Base-by-base conservation (phyloP, 2,329 filamentous ascomycete species). In the Epichloe amarillans region DNA sequence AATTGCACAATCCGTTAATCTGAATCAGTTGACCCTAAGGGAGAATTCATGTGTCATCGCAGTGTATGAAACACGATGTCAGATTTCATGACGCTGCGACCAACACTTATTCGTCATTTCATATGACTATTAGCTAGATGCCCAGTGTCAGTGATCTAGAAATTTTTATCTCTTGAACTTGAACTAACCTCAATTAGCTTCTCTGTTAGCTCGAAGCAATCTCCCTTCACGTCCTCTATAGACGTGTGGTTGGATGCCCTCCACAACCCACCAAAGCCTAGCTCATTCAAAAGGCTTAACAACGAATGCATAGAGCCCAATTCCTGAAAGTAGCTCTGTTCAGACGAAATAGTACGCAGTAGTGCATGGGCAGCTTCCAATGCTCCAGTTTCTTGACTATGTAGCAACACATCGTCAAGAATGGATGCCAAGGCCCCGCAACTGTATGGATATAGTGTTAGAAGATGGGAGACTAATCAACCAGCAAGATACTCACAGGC, bases 181-280 rank as follows among this genome's bases (percentile, higher is more conserved):
- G n/a, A 21, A 40, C 47, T 71, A 61, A 80, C 77, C 70, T 81
- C 77, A 55, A 82, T 82, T 36, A 83, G 66, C 62, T 75, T 78
- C 60, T 80, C 78, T 2, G 76, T 82, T 44, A 81, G 62, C 44
- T 66, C 65, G 50, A 79, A 73, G 57, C 74, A 77, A 56, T 74
- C 71, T 50, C 68, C 70, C 54, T 76, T 74, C 11, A 72, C 69
- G 11, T 76, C 74, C 44, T 73, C 71, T 35, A 66, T 65, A 15
- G 72, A 69, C 36, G 68, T 72, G 49, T 76, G 73, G 1, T 74
- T 76, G 53, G 75, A 77, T 5, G 72, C 72, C 23, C 73, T 72
- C 79, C 79, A 84, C 2, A 86, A 66, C 0, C 82, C 82, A 8
- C 74, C 72, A 54, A 85, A 84, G 2, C 82, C 82, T 62, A 80